These are phyloP conservation scores for baker's yeast (Saccharomyces cerevisiae) DNA, from an alignment of 805 yeast genomes.

Conservation along the genomic window DNA sequence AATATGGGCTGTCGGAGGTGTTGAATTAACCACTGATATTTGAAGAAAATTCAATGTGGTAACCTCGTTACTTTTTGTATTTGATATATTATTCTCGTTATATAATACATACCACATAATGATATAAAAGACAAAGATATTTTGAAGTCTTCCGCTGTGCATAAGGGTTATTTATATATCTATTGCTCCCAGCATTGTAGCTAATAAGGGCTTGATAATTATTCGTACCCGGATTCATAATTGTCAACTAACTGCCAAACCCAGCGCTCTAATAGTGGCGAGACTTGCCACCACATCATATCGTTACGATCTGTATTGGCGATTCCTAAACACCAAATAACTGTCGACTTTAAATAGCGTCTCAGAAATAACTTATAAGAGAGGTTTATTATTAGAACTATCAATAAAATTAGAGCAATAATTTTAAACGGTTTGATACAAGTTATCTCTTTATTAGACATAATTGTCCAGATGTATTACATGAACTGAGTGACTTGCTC, in stretches of 20 bases:
- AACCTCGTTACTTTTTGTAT: neutral
- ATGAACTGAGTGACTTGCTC: neutral
- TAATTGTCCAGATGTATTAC: neutral
- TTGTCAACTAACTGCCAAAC: slow-evolving; percentile 22
- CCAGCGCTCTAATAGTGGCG: slow-evolving; percentile 13
- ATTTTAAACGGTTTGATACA: neutral
- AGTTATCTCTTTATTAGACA: neutral
- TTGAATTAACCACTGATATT: slow-evolving; percentile 35
- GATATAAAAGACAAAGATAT: neutral
- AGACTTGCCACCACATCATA: slow-evolving; percentile 27
- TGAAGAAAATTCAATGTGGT: slow-evolving; percentile 4
- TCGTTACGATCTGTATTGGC: slow-evolving; percentile 11
- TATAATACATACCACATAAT: neutral
- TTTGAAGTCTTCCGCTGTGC: neutral
- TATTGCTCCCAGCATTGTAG: neutral
- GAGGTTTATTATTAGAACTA: neutral
- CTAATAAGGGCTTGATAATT: neutral
- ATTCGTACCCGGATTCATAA: slow-evolving; percentile 4
- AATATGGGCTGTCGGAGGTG: slow-evolving; percentile 81
- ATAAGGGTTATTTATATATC: neutral
- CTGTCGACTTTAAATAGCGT: neutral
- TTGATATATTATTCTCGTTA: neutral
- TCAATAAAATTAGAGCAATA: neutral
- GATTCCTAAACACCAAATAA: neutral
- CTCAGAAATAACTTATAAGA: neutral